These are phyloP conservation scores for Fusarium algeriense DNA, from an alignment of 2,329 filamentous ascomycete species.

Conservation along the genomic window DNA sequence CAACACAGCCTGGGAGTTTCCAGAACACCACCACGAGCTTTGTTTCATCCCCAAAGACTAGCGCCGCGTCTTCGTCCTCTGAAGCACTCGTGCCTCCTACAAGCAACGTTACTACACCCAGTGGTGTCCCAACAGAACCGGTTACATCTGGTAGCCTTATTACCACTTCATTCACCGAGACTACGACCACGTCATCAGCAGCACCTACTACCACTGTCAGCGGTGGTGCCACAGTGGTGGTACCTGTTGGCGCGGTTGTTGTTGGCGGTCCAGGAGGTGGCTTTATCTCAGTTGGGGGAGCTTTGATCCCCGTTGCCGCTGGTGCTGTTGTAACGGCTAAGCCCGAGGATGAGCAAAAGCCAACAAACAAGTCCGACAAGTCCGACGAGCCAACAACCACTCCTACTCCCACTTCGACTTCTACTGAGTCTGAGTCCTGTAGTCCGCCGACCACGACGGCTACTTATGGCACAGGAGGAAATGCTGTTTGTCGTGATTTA, in stretches of 20 bases:
- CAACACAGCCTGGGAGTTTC: not conserved
- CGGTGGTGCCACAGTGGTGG: not conserved
- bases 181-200: not conserved
- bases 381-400: not conserved
- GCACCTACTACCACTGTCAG: not conserved
- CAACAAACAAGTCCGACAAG: not conserved
- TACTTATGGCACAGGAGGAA: not conserved
- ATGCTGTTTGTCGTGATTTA: not conserved
- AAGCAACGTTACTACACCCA: not conserved
- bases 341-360: not conserved
- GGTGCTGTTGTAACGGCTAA: not conserved
- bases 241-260: not conserved
- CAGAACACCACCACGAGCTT: not conserved
- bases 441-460: not conserved
- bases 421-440: not conserved
- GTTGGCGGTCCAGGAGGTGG: fast-evolving
- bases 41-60: not conserved
- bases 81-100: not conserved
- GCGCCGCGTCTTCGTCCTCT: not conserved
- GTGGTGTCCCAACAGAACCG: not conserved
- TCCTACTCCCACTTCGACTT: not conserved
- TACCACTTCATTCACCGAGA: fast-evolving
- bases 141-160: not conserved
- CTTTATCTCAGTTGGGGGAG: fast-evolving
- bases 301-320: not conserved